Base-by-base conservation (phyloP, 2,329 filamentous ascomycete species). In the Botrytis pseudocinerea region DNA sequence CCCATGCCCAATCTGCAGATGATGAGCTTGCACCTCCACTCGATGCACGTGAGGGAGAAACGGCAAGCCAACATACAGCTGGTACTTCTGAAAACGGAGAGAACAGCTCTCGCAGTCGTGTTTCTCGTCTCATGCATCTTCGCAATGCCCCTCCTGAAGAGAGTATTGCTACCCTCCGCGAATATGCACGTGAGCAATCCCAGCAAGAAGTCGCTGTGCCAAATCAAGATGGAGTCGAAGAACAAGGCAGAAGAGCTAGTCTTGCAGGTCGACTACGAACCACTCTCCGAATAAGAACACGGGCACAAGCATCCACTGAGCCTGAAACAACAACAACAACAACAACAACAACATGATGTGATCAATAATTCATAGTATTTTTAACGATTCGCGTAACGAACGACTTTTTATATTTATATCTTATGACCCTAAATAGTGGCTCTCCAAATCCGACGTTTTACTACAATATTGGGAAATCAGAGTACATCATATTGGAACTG, bases 61-160 rank as follows among this genome's bases (percentile, higher is more conserved):
- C 81, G 35, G 74, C 76, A 1, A 74, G 78, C 2, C 82, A 77
- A 3, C 83, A 84, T 20, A n/a, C 57, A 73, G 81, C 81, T n/a
- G 74, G 76, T 1, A 82, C 83, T 18, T 76, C 80, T 46, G 78
- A 77, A 18, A 81, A 81, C 40, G 73, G 76, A 2, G 74, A 78
- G 2, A 83, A 78, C 2, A 83, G 84, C 72, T 68, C 70, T 40
- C 82, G 83, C 51, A 82, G 84, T 57, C 84, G 88, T 35, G 78
- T 85, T 7, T 87, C 87, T 0, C 85, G 88, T 5, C 79, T 90
- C 7, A 83, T 90, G 59, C 82, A 87, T 62, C 81, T 91, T 28
- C 85, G 89, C 18, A 85, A 89, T 74, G 88, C 88, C n/a, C 83
- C 88, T 0, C 83, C 86, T 5, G 87, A 90, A 76, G 89, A 91